Evolutionary conservation across 1,284 basidiomycete species (phyloP).

Genomic region (Apiotrichum siamense): DNA sequence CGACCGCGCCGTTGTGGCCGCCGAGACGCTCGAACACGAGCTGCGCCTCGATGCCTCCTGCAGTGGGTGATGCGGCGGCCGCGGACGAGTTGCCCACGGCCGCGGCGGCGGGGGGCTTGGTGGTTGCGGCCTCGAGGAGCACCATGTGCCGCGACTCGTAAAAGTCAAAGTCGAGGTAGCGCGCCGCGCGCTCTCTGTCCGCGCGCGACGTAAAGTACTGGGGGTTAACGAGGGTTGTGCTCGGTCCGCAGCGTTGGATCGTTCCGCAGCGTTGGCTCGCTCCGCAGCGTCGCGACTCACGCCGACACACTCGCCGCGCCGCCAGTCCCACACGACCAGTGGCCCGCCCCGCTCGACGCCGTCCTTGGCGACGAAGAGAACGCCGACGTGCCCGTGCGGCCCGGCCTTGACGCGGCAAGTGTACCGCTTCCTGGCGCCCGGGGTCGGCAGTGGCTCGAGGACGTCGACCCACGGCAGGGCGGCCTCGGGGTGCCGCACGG

Average conservation of each 20-base stretch:
- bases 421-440: background rate
- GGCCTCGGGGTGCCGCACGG: background rate
- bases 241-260: no score
- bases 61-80: no score
- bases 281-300: background rate
- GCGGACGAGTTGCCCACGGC: background rate
- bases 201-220: background rate
- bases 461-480: background rate
- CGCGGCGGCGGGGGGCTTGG: background rate
- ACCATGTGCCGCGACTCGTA: constrained; percentile 2
- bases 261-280: no score
- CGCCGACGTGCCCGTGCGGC: background rate
- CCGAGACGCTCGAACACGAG: no score
- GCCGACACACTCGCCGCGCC: background rate
- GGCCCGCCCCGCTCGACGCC: background rate
- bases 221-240: no score
- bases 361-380: background rate
- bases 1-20: background rate
- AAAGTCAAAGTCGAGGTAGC: background rate
- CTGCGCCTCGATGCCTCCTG: no score
- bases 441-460: background rate
- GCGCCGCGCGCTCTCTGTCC: background rate
- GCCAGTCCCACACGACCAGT: constrained; percentile 1
- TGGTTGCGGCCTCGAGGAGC: constrained; percentile 1
- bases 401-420: constrained; percentile 2